Conservation (phyloP, 495 filamentous ascomycete genomes). For the Aspergillus steynii region DNA sequence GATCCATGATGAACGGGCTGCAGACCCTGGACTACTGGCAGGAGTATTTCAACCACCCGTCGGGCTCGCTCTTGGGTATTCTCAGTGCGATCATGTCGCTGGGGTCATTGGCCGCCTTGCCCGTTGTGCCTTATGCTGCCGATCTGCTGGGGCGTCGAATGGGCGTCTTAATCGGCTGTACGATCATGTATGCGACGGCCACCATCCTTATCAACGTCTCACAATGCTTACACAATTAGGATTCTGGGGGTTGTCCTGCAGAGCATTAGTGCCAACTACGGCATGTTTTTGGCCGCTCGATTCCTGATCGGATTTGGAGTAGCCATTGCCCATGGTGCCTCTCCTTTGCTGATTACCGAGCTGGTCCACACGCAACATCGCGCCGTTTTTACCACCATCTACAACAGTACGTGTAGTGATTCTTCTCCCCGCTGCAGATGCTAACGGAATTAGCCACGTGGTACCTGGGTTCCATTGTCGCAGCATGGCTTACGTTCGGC, state of each 20-base stretch:
- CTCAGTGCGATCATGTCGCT: slow-evolving; percentile 70
- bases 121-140: slow-evolving; percentile 61
- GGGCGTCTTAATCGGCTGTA: slow-evolving; percentile 61
- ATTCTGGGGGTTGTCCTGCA: slow-evolving; percentile 58
- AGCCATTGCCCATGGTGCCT: slow-evolving; percentile 61
- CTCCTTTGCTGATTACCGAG: slow-evolving; percentile 65
- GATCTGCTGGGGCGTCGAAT: slow-evolving; percentile 62
- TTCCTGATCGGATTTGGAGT: slow-evolving; percentile 58
- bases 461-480: slow-evolving; percentile 45
- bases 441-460: slow-evolving; percentile 12
- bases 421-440: neutral
- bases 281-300: slow-evolving; percentile 26
- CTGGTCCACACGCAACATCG: slow-evolving; percentile 67
- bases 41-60: slow-evolving; percentile 47
- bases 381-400: slow-evolving; percentile 63
- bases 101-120: slow-evolving; percentile 63
- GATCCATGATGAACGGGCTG: slow-evolving; percentile 49
- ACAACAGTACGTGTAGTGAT: slow-evolving; percentile 57
- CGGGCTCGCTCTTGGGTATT: slow-evolving; percentile 56
- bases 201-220: slow-evolving; percentile 14
- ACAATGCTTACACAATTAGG: slow-evolving; percentile 5
- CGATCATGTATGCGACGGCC: slow-evolving; percentile 60
- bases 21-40: slow-evolving; percentile 39
- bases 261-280: slow-evolving; percentile 48
- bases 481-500: slow-evolving; percentile 33